A percentile compares a stretch with the other conserved stretches of the same genome.
phyloP scores from a whole-genome alignment of 2,329 filamentous ascomycete genomes.

The Zymoseptoria passerinii region DNA sequence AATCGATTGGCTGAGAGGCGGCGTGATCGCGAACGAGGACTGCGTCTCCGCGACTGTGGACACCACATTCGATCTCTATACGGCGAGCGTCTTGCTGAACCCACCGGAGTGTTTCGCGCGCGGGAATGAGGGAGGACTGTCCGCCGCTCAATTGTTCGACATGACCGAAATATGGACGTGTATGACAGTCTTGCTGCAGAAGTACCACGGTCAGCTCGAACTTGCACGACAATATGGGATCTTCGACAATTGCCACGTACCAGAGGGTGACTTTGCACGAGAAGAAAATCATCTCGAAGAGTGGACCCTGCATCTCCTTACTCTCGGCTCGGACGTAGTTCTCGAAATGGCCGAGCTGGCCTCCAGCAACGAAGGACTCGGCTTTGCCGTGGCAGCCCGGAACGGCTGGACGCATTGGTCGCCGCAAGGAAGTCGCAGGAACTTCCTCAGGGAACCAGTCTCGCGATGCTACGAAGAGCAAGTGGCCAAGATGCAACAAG shows the following conservation, averaged over 20 bases:
- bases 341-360: constrained; percentile 42
- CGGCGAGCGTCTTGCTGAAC: constrained; percentile 47
- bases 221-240: constrained; percentile 50
- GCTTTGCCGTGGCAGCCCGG: constrained; percentile 46
- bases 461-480: constrained; percentile 51
- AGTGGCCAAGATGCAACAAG: constrained; percentile 26
- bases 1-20: constrained; percentile 56
- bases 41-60: constrained; percentile 39
- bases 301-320: constrained; percentile 54
- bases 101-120: constrained; percentile 50
- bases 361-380: constrained; percentile 32
- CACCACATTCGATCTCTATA: constrained; percentile 40
- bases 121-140: constrained; percentile 49
- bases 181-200: constrained; percentile 47
- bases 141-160: constrained; percentile 51
- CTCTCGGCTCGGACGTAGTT: constrained; percentile 49
- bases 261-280: constrained; percentile 41
- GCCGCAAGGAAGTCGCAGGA: constrained; percentile 42
- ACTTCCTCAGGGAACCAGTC: constrained; percentile 54
- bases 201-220: constrained; percentile 46
- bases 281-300: constrained; percentile 51
- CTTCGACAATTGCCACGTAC: constrained; percentile 43
- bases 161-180: constrained; percentile 60
- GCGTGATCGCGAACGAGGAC: constrained; percentile 42
- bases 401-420: constrained; percentile 53